These are phyloP conservation scores for Xanthoconium purpureum DNA, from an alignment of 768 basidiomycete species.

Conservation along the genomic window DNA sequence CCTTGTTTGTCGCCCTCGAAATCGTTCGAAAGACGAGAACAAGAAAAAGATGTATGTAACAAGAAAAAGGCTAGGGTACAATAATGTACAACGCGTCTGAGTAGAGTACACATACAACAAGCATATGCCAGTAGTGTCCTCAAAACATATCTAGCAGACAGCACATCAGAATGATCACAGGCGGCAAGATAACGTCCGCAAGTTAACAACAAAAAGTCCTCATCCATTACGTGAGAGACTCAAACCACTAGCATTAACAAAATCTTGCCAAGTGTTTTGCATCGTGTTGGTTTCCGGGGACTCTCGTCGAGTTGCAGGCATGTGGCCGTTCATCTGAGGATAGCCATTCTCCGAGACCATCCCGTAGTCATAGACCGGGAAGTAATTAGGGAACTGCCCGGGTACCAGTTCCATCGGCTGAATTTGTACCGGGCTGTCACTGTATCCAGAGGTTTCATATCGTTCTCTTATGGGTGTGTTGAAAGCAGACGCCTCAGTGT, in stretches of 20 bases:
- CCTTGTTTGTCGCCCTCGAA: constrained; percentile 14
- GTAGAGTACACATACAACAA: constrained; percentile 15
- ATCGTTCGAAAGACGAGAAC: not conserved
- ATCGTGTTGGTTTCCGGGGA: constrained; percentile 58
- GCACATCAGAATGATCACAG: constrained; percentile 6
- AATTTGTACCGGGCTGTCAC: constrained; percentile 20
- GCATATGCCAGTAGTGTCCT: constrained; percentile 3
- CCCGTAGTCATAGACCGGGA: constrained; percentile 73
- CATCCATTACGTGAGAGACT: constrained; percentile 14
- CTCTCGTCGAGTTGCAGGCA: constrained; percentile 32
- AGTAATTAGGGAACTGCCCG: constrained; percentile 60
- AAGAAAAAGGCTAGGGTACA: constrained; percentile 25
- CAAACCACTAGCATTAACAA: constrained; percentile 40
- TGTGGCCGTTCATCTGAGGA: constrained; percentile 41
- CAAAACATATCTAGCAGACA: constrained; percentile 10
- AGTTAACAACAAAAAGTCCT: not conserved
- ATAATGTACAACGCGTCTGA: constrained; percentile 4
- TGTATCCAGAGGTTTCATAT: constrained; percentile 23
- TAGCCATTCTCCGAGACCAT: constrained; percentile 31
- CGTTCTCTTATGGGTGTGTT: constrained; percentile 26
- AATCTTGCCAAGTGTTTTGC: constrained; percentile 63
- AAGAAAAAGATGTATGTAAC: not conserved
- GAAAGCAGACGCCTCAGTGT: constrained; percentile 23
- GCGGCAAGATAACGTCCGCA: constrained; percentile 8
- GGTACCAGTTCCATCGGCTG: constrained; percentile 33